Conservation (phyloP, 345 rosid species). For the Balakata baccata region DNA sequence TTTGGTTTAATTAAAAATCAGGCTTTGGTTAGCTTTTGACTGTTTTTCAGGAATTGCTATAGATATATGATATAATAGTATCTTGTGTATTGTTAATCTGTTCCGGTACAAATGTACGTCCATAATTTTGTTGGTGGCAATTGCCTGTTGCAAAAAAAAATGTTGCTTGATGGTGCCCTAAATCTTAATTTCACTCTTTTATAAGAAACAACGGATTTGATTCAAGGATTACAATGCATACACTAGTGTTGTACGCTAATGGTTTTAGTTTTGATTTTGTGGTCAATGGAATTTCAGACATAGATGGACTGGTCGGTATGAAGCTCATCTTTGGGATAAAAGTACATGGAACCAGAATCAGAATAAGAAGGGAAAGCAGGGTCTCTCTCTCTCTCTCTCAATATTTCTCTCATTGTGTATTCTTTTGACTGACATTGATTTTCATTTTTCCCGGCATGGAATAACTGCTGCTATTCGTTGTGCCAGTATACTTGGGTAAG, state of each 20-base stretch:
- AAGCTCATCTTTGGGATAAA: constrained; percentile 99
- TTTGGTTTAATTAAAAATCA: neutral
- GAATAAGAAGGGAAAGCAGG: constrained; percentile 99
- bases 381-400: constrained; percentile 26
- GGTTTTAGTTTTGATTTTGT: neutral
- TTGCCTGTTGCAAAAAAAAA: no score
- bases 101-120: no score
- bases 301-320: constrained; percentile 99
- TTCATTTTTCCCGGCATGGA: constrained; percentile 30
- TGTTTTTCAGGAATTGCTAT: no score
- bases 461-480: constrained; percentile 26
- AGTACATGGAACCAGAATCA: constrained; percentile 98
- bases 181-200: no score
- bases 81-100: no score
- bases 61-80: no score
- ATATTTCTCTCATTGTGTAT: neutral
- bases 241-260: neutral
- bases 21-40: neutral
- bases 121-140: no score
- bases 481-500: constrained; percentile 93
- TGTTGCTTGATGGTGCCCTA: no score
- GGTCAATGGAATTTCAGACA: constrained; percentile 43
- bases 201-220: neutral
- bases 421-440: constrained; percentile 34
- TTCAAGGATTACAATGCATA: neutral